Evolutionary conservation across 306 rosid species (phyloP).

Genomic region (Glycyrrhiza uralensis): DNA sequence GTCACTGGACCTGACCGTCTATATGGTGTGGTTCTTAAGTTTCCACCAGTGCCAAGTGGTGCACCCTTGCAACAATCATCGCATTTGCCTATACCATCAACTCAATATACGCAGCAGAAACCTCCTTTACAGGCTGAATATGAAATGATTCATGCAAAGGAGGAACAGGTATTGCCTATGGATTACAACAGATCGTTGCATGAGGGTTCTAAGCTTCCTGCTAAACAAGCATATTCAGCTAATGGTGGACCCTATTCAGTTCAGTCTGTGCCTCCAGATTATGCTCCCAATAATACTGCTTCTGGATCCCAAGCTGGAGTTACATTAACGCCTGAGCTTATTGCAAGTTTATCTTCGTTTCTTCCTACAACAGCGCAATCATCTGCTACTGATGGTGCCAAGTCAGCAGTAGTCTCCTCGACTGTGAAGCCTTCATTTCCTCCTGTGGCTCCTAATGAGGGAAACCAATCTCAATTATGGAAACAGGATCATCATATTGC

Average conservation of each 20-base stretch:
- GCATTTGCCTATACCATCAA: constrained; percentile 48
- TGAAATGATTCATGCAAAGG: constrained; percentile 46
- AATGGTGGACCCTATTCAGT: constrained; percentile 45
- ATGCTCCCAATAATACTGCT: constrained; percentile 41
- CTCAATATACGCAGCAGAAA: constrained; percentile 65
- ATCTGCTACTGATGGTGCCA: constrained; percentile 54
- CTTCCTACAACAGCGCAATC: constrained; percentile 69
- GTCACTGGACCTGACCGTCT: constrained; percentile 92
- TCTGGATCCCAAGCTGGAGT: constrained; percentile 75
- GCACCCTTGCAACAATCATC: constrained; percentile 54
- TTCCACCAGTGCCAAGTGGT: constrained; percentile 57
- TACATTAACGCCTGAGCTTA: constrained; percentile 86
- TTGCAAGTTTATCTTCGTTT: constrained; percentile 79
- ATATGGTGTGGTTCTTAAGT: constrained; percentile 95
- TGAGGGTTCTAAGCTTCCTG: constrained; percentile 63
- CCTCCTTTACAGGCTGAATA: constrained; percentile 61
- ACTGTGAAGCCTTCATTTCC: constrained; percentile 56
- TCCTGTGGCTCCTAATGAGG: constrained; percentile 40
- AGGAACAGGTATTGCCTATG: constrained; percentile 54
- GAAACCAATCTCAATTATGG: constrained; percentile 67
- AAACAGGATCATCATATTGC: constrained; percentile 71
- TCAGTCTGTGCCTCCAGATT: constrained; percentile 58
- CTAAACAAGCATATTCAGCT: constrained; percentile 48
- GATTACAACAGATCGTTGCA: constrained; percentile 63
- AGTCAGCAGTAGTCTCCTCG: constrained; percentile 47